Conservation (phyloP, 306 rosid genomes). For the Geum urbanum region DNA sequence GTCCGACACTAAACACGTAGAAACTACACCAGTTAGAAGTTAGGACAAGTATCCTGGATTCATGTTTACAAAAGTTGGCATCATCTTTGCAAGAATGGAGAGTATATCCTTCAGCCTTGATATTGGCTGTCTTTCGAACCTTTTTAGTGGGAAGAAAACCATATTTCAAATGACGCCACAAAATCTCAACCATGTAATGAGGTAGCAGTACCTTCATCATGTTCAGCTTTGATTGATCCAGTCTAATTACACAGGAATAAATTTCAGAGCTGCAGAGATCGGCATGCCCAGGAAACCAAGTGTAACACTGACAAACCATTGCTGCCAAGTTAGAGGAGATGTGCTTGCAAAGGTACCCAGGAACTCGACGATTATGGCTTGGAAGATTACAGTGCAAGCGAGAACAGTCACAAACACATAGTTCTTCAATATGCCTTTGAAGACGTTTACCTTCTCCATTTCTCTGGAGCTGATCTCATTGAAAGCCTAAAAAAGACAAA, state of each 20-base stretch:
- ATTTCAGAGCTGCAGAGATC: slow-evolving; percentile 74
- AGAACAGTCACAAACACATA: slow-evolving; percentile 80
- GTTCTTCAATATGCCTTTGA: slow-evolving; percentile 71
- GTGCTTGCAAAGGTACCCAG: slow-evolving; percentile 85
- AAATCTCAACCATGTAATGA: slow-evolving; percentile 12
- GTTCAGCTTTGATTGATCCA: slow-evolving; percentile 28
- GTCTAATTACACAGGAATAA: slow-evolving; percentile 58
- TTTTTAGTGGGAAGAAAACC: slow-evolving; percentile 12
- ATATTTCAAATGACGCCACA: slow-evolving; percentile 7
- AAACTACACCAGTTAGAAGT: background rate
- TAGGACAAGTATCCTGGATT: background rate
- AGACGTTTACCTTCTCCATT: slow-evolving; percentile 92
- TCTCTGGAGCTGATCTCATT: slow-evolving; percentile 96
- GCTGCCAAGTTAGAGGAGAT: slow-evolving; percentile 62
- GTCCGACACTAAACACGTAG: too few species aligned
- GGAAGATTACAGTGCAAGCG: slow-evolving; percentile 68
- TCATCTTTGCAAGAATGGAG: background rate
- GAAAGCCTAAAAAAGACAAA: slow-evolving; percentile 56
- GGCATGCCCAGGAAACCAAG: slow-evolving; percentile 93
- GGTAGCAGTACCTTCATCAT: slow-evolving; percentile 24
- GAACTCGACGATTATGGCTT: slow-evolving; percentile 70
- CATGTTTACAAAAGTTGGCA: slow-evolving; percentile 7
- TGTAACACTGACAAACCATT: slow-evolving; percentile 58
- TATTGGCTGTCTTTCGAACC: slow-evolving; percentile 10
- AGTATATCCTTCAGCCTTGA: slow-evolving; percentile 10